Conservation (phyloP, 1,139 yeast genomes). For the Geotrichum citri-aurantii region DNA sequence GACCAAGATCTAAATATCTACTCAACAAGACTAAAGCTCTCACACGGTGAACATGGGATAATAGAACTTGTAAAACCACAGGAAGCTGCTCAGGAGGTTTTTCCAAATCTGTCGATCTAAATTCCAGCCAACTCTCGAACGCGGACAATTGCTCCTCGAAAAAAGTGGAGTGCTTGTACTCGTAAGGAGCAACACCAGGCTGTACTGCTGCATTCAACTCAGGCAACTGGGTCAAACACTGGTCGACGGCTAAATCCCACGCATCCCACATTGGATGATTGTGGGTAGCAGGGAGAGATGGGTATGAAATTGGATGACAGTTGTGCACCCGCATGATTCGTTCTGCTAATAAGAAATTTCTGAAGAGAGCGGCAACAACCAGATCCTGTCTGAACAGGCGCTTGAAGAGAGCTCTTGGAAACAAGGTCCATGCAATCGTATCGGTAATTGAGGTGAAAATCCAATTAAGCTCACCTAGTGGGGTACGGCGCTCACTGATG, state of each 20-base stretch:
- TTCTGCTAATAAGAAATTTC: conserved; percentile 87
- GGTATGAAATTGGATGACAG: conserved; percentile 93
- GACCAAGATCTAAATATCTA: conserved; percentile 86
- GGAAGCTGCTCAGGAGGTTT: conserved; percentile 95
- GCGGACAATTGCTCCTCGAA: conserved; percentile 96
- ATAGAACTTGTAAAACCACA: conserved; percentile 81
- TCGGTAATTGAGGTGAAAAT: conserved; percentile 97
- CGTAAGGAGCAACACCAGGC: conserved; percentile 34
- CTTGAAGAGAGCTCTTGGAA: conserved; percentile 84
- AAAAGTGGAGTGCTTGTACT: conserved; percentile 84
- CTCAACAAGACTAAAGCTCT: conserved; percentile 81
- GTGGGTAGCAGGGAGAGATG: conserved; percentile 79
- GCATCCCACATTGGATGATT: conserved; percentile 96
- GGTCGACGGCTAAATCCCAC: conserved; percentile 97
- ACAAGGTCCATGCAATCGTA: conserved; percentile 94
- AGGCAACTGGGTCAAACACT: conserved; percentile 59
- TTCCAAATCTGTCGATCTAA: conserved; percentile 63
- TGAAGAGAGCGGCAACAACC: conserved; percentile 92
- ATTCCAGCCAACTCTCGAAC: conserved; percentile 91
- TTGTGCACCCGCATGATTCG: conserved; percentile 91
- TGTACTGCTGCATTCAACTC: conserved; percentile 35
- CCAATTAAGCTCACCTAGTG: conserved; percentile 95
- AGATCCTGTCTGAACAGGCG: conserved; percentile 88
- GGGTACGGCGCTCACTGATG: conserved; percentile 87
- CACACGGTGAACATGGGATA: conserved; percentile 90